A percentile compares a stretch with the other conserved stretches of the same genome.
Evolutionary conservation across 2,329 filamentous ascomycete species (phyloP).

Genomic region (Venturiaceae sp.): DNA sequence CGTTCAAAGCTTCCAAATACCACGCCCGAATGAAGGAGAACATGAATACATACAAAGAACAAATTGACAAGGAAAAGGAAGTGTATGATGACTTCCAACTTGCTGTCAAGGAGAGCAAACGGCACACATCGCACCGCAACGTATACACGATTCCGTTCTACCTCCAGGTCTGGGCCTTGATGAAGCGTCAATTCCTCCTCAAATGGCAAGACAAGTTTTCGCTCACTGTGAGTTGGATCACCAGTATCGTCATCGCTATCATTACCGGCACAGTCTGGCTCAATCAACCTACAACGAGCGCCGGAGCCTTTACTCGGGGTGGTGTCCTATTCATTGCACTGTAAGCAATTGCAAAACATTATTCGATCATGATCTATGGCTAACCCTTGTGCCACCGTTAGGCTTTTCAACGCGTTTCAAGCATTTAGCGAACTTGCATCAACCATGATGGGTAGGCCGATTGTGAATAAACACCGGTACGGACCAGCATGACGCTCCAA

Average conservation of each 20-base stretch:
- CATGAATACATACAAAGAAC: constrained; percentile 59
- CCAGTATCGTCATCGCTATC: constrained; percentile 63
- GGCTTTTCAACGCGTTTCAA: constrained; percentile 83
- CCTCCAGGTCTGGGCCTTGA: constrained; percentile 70
- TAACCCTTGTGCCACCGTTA: too few relatives aligned
- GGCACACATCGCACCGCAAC: constrained; percentile 60
- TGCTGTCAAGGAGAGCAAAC: constrained; percentile 71
- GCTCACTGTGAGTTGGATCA: constrained; percentile 63
- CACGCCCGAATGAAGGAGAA: constrained; percentile 50
- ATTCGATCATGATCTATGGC: too few relatives aligned
- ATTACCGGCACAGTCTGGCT: constrained; percentile 74
- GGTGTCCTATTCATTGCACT: constrained; percentile 73
- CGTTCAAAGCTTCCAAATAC: constrained; percentile 58
- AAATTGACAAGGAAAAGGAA: constrained; percentile 53
- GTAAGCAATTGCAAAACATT: too few relatives aligned
- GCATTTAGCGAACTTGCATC: constrained; percentile 68
- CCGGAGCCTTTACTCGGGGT: constrained; percentile 70
- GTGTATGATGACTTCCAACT: constrained; percentile 66
- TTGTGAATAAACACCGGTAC: constrained; percentile 82
- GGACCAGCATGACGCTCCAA: too few relatives aligned
- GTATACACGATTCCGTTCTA: constrained; percentile 80
- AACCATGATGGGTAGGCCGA: constrained; percentile 65
- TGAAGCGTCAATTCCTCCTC: constrained; percentile 75
- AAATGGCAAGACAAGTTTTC: constrained; percentile 80
- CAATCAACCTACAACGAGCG: constrained; percentile 51